Percentiles rank a stretch among this genome's conserved stretches.
phyloP scores from a whole-genome alignment of 2,329 filamentous ascomycete genomes.

The Talaromyces piceae region DNA sequence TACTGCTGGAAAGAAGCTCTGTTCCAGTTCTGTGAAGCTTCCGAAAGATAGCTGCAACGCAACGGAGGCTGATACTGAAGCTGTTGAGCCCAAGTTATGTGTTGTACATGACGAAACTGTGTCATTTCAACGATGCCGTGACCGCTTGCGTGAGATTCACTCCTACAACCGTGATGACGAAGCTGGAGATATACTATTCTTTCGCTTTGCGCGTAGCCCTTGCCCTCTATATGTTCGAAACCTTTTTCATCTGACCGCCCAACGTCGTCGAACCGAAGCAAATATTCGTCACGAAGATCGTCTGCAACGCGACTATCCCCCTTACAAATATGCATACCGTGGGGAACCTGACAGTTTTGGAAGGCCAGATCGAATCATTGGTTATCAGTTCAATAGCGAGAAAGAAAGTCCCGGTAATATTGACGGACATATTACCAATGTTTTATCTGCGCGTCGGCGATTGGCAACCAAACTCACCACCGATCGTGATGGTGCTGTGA shows the following conservation, averaged over 20 bases:
- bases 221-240: not conserved
- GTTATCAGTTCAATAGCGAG: not conserved
- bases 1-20: not conserved
- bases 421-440: not conserved
- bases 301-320: not conserved
- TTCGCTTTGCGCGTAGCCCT: not conserved
- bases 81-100: not conserved
- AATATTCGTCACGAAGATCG: not conserved
- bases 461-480: not conserved
- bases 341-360: not conserved
- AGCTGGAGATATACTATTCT: not conserved
- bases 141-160: not conserved
- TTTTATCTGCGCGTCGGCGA: not conserved
- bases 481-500: not conserved
- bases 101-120: not conserved
- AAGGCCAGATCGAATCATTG: not conserved
- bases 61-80: no score
- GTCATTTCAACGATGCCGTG: not conserved
- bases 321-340: not conserved
- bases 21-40: not conserved
- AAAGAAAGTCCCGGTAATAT: not conserved
- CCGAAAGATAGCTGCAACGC: no score
- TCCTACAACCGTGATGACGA: not conserved
- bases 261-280: not conserved
- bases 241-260: not conserved